A percentile compares a stretch with the other conserved stretches of the same genome.
These are phyloP conservation scores for Medicago lupulina DNA, from an alignment of 306 rosid species.

Conservation along the genomic window DNA sequence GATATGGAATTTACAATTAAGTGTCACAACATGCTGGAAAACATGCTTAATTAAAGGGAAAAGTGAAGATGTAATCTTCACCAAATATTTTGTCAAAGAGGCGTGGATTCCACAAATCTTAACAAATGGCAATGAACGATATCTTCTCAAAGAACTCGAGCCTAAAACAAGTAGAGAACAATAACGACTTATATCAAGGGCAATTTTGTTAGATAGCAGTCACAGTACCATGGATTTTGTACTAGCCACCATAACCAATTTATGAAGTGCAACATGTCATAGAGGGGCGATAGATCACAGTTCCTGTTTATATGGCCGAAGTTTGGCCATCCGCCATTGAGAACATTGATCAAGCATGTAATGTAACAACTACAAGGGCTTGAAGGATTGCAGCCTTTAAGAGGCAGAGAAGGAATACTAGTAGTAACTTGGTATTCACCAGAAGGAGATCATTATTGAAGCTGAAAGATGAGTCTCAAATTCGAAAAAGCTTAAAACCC, in stretches of 20 bases:
- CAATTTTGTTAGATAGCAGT: background rate
- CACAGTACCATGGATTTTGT: background rate
- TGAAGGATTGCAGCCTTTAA: constrained; percentile 7
- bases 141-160: constrained; percentile 12
- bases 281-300: background rate
- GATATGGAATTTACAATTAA: background rate
- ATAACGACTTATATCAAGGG: background rate
- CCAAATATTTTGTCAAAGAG: background rate
- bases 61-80: constrained; percentile 4
- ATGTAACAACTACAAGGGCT: constrained; percentile 18
- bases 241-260: background rate
- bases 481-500: constrained; percentile 19
- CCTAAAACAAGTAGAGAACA: constrained; percentile 12
- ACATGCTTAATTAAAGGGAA: constrained; percentile 6
- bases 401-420: background rate
- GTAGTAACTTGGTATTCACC: background rate
- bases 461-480: constrained; percentile 19
- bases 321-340: background rate
- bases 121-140: background rate
- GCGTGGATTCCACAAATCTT: constrained; percentile 4
- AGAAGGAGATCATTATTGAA: constrained; percentile 12
- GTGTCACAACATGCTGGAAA: constrained; percentile 21
- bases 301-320: background rate
- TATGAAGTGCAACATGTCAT: background rate
- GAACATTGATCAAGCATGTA: constrained; percentile 1